phyloP scores from a whole-genome alignment of 1,284 basidiomycete species.

The Coniferiporia sulphurascens region DNA sequence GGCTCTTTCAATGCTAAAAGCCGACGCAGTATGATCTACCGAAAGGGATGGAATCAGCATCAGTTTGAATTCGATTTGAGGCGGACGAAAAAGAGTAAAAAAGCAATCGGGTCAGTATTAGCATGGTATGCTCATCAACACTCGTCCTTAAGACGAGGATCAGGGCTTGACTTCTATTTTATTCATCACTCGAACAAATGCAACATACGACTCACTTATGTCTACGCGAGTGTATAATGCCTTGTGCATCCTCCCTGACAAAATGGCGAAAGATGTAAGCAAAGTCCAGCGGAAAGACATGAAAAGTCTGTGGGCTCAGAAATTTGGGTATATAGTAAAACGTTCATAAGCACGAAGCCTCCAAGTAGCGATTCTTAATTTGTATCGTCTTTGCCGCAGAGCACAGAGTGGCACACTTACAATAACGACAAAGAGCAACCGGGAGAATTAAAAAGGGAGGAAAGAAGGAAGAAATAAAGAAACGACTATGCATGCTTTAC shows the following conservation, averaged over 20 bases:
- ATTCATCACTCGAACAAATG: slow-evolving; percentile 46
- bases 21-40: too few species aligned
- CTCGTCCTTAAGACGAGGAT: slow-evolving; percentile 64
- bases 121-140: slow-evolving; percentile 74
- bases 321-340: slow-evolving; percentile 80
- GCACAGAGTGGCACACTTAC: slow-evolving; percentile 30
- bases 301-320: slow-evolving; percentile 47
- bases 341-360: slow-evolving; percentile 64
- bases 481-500: slow-evolving; percentile 24
- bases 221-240: background rate
- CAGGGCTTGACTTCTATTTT: slow-evolving; percentile 88
- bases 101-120: slow-evolving; percentile 64
- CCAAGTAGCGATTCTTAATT: slow-evolving; percentile 77
- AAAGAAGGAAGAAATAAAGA: slow-evolving; percentile 23
- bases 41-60: background rate
- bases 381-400: slow-evolving; percentile 50
- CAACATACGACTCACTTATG: slow-evolving; percentile 35
- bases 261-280: slow-evolving; percentile 17
- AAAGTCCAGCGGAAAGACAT: slow-evolving; percentile 6
- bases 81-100: background rate
- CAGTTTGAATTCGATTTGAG: background rate
- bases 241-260: background rate
- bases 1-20: too few species aligned
- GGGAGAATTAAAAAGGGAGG: slow-evolving; percentile 15
- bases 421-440: slow-evolving; percentile 12